A percentile compares a stretch with the other conserved stretches of the same genome.
Evolutionary conservation across 768 basidiomycete genomes (phyloP).

Genomic region (Serpula lacrymans): DNA sequence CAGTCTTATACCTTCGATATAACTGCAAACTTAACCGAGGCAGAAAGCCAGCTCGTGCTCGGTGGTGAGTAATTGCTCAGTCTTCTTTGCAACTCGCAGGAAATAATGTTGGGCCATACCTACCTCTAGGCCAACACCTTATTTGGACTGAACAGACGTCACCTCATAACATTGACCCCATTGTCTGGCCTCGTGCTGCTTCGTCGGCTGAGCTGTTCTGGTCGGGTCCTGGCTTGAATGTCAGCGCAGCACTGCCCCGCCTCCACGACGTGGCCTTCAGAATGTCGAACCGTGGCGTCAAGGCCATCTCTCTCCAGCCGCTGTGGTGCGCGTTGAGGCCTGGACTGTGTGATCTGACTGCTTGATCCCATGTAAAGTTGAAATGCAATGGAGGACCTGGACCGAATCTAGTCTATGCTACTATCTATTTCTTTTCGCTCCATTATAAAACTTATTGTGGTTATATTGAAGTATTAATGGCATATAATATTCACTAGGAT

Average conservation of each 20-base stretch:
- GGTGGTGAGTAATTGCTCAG: conserved; percentile 51
- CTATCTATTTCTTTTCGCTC: background rate
- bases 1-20: conserved; percentile 73
- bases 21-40: conserved; percentile 45
- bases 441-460: background rate
- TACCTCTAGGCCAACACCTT: conserved; percentile 51
- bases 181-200: conserved; percentile 71
- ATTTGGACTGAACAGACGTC: conserved; percentile 76
- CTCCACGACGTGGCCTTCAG: conserved; percentile 64
- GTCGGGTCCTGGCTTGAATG: conserved; percentile 50
- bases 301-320: conserved; percentile 62
- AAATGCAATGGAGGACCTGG: too few species aligned
- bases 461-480: too few species aligned
- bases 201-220: conserved; percentile 76
- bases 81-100: background rate
- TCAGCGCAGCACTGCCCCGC: conserved; percentile 52
- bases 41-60: conserved; percentile 53
- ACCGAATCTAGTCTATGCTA: conserved; percentile 9
- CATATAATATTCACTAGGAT: too few species aligned
- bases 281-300: conserved; percentile 58
- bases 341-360: conserved; percentile 47
- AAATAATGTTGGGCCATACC: background rate
- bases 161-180: conserved; percentile 64
- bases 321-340: conserved; percentile 69
- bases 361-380: conserved; percentile 20